Evolutionary conservation across 2,329 filamentous ascomycete species (phyloP), one percentile per base, ranked within the genome.

Genomic region (Cordyceps tenuipes): DNA sequence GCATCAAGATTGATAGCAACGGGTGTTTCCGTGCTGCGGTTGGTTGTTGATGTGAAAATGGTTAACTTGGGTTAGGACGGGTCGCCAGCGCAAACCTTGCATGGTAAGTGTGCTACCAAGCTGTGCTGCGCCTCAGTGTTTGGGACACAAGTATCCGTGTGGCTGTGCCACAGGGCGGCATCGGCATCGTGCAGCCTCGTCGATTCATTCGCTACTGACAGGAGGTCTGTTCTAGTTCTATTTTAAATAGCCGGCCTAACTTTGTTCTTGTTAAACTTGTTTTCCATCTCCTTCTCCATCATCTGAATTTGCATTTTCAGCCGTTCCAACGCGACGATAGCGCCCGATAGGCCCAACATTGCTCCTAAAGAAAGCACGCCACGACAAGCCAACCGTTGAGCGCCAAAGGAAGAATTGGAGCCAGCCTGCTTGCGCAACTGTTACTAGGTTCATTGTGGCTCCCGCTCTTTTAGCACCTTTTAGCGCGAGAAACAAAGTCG

Each of bases 1-100:
- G 21, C n/a, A 41, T 12, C 36, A 36, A 46, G 46, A 57, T 50
- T 34, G 55, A 57, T 57, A 57, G 55, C 46, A 57, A 57, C 46
- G 46, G 12, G 51, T 15, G 17, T 17, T 41, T 26, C 12, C 31
- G 19, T 36, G 48, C 31, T 36, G 48, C 48, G n/a, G 34, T 36
- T 51, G 41, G 41, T 8, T 51, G 34, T n/a, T 19, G 19, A 19
- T 21, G 23, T 17, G 39, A 43, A n/a, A 15, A 43, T 12, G 34
- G 26, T 12, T 23, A 36, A 47, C 53, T 56, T 26, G 41, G 53
- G 26, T 17, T 17, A 46, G 41, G 43, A n/a, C 39, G 31, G 41
- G 41, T 46, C 43, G 54, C 44, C 36, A 44, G 56, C 56, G 56
- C 48, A 46, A 58, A 58, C 47, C 47, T 46, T 52, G 48, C 44